Conservation (phyloP, 306 rosid species). For the Vachellia collinsii region DNA sequence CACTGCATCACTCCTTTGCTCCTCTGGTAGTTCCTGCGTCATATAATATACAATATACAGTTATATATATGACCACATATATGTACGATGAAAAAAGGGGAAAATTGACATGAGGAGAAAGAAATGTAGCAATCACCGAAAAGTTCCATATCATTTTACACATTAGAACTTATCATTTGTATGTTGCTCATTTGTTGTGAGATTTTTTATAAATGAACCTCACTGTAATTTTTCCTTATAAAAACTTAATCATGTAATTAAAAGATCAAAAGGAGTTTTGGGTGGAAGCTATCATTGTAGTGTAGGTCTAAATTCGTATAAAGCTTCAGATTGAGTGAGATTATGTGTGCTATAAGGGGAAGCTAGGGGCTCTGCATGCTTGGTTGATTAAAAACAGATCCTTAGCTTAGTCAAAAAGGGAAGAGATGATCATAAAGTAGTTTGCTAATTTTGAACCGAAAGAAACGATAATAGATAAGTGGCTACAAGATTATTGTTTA, state of each 20-base stretch:
- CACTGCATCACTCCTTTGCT: conserved; percentile 19
- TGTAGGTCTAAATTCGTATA: neutral
- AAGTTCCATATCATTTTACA: neutral
- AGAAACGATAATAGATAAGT: neutral
- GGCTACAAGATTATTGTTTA: neutral
- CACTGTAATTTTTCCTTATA: no score
- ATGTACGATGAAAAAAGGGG: neutral
- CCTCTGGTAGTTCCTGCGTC: neutral
- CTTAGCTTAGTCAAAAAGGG: conserved; percentile 11
- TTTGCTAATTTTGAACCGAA: neutral
- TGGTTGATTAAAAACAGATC: neutral
- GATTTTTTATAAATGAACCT: neutral
- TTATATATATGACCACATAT: neutral
- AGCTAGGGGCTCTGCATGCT: neutral
- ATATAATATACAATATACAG: neutral
- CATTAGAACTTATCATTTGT: no score
- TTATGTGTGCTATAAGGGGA: neutral
- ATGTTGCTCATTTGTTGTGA: neutral
- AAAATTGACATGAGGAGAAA: no score
- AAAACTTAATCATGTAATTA: neutral
- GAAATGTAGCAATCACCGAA: neutral
- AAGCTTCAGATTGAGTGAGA: neutral
- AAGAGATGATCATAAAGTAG: no score
- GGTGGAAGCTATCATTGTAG: neutral
- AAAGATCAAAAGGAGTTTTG: neutral